Base-by-base conservation (phyloP, 2,329 filamentous ascomycete species). In the Fusarium ramigenum region DNA sequence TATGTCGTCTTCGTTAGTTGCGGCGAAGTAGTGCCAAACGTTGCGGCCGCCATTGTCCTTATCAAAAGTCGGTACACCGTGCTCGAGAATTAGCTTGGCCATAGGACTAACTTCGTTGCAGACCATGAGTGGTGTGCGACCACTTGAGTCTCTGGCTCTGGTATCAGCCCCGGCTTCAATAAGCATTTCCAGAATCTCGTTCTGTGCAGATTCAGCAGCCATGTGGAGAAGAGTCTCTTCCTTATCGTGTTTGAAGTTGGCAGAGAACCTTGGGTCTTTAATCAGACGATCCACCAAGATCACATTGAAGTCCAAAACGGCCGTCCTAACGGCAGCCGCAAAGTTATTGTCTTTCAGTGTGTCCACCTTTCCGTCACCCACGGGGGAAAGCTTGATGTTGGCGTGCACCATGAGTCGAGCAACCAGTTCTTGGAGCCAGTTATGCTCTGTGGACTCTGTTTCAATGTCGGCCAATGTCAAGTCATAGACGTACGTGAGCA, bases 1-100 rank as follows among this genome's bases (percentile, higher is more conserved):
- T 9, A 82, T 60, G 1, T 32, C 36, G 4, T 63, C 43, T 40
- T 83, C 82, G 25, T 79, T 78, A 5, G 80, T 81, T 12, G 79
- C 78, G 2, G 82, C 82, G 5, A 78, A 78, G 16, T 79, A 77
- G 61, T 84, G 83, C 83, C 83, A 84, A 16, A 84, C 78, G 34
- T 78, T 84, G 34, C 79, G 78, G 1, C 80, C 80, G 5, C 75
- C 62, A 1, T 75, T 56, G 50, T 84, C 82, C 5, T 64, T 68
- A 7, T 78, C 78, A 9, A 75, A 77, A 3, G 82, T 83, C 11
- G 72, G 59, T 1, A 77, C 78, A 0, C 74, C 72, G 23, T 80
- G 62, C 16, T 77, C 53, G 15, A 66, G 34, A 19, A 82, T 72
- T 4, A 84, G 68, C 19, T 75, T 70, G 2, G 68, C 57, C 16